phyloP scores from a whole-genome alignment of 2,329 filamentous ascomycete genomes.

The Fusarium sarcochroum region DNA sequence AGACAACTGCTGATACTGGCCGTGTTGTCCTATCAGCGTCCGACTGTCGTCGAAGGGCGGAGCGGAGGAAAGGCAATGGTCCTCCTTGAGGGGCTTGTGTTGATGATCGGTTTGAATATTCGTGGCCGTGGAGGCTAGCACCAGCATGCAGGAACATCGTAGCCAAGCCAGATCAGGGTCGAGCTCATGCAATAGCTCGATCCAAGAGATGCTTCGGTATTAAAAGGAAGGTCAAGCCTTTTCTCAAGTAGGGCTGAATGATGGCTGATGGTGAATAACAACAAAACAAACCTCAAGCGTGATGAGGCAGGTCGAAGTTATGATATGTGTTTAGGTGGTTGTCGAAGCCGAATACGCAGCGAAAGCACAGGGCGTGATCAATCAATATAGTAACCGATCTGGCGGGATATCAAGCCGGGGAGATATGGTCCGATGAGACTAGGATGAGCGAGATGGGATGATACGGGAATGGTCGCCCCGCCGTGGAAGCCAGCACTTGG shows the following conservation, averaged over 20 bases:
- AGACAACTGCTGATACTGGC: constrained; percentile 28
- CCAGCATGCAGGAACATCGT: constrained; percentile 72
- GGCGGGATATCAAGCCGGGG: constrained; percentile 40
- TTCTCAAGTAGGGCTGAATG: constrained; percentile 3
- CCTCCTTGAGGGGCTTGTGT: constrained; percentile 52
- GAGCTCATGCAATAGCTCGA: constrained; percentile 41
- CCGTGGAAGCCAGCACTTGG: constrained; percentile 41
- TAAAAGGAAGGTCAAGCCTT: background rate
- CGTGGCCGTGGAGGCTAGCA: constrained; percentile 72
- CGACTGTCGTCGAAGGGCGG: constrained; percentile 57
- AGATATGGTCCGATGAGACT: constrained; percentile 47
- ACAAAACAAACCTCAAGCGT: constrained; percentile 8
- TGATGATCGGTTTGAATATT: constrained; percentile 63
- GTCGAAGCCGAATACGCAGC: constrained; percentile 41
- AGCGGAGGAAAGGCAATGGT: constrained; percentile 59
- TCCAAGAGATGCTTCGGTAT: background rate
- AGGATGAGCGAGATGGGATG: constrained; percentile 47
- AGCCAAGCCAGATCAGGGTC: constrained; percentile 29
- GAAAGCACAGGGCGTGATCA: constrained; percentile 28
- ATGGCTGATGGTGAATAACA: background rate
- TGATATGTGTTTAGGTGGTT: constrained; percentile 37
- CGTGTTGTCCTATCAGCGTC: constrained; percentile 46
- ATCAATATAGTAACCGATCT: constrained; percentile 45
- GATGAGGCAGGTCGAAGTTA: constrained; percentile 23
- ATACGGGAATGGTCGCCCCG: constrained; percentile 33